These are phyloP conservation scores for Trichomonascaceae sp. DNA, from an alignment of 1,139 yeast genomes.

Conservation along the genomic window DNA sequence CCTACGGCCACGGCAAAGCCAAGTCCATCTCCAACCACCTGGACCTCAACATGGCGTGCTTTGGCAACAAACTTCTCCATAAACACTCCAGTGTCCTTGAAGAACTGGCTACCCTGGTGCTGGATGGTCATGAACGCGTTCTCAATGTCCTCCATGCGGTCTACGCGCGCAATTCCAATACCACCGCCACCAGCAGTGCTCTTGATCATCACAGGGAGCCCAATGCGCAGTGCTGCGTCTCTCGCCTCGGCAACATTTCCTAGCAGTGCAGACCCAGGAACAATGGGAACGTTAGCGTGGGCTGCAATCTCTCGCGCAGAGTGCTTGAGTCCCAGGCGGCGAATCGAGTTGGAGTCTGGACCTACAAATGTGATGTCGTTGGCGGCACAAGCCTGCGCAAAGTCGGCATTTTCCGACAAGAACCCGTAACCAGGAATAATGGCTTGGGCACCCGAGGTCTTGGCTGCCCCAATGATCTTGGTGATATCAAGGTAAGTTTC, in stretches of 20 bases:
- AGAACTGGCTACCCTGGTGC: constrained; percentile 85
- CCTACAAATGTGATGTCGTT: constrained; percentile 91
- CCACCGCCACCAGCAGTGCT: constrained; percentile 99
- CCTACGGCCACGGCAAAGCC: constrained; percentile 91
- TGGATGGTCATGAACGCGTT: constrained; percentile 79
- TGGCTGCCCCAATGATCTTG: constrained; percentile 76
- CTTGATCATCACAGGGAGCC: constrained; percentile 90
- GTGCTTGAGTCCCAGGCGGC: constrained; percentile 84
- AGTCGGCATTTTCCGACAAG: constrained; percentile 90
- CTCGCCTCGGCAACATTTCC: constrained; percentile 59
- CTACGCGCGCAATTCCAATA: constrained; percentile 90
- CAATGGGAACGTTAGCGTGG: constrained; percentile 81
- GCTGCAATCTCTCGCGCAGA: constrained; percentile 91
- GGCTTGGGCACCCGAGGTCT: constrained; percentile 72
- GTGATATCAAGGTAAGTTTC: constrained; percentile 81
- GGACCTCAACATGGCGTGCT: constrained; percentile 93
- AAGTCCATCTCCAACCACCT: constrained; percentile 88
- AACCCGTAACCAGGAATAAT: constrained; percentile 97
- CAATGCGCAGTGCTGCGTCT: constrained; percentile 60
- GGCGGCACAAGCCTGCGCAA: constrained; percentile 70
- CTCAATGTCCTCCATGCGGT: constrained; percentile 63
- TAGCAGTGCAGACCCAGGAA: constrained; percentile 85
- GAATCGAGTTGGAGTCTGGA: constrained; percentile 85
- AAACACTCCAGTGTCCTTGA: constrained; percentile 92
- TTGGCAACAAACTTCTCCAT: constrained; percentile 86